phyloP scores from a whole-genome alignment of 441 rosid species.

The Mallotus japonicus region DNA sequence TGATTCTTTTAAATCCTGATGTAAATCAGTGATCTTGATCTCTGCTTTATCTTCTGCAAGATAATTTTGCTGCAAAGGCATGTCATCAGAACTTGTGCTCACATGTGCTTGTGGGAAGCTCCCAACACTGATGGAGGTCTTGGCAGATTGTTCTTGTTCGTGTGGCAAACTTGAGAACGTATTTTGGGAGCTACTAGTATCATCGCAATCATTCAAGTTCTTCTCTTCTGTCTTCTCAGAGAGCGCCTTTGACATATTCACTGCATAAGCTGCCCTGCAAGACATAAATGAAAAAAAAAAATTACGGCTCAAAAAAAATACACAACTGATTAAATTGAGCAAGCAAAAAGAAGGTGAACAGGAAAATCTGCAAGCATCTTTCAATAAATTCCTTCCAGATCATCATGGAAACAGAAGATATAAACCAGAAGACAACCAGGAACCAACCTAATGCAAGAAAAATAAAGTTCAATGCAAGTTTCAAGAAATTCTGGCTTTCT shows the following conservation, averaged over 20 bases:
- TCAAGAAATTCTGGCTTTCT: constrained; percentile 91
- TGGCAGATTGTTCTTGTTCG: constrained; percentile 81
- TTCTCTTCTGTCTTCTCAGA: constrained; percentile 80
- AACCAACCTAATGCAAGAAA: constrained; percentile 95
- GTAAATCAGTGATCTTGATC: constrained; percentile 37
- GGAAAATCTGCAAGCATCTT: background rate
- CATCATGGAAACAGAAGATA: background rate
- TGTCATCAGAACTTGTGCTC: constrained; percentile 91
- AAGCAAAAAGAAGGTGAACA: background rate
- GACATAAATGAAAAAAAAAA: background rate
- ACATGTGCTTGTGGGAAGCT: constrained; percentile 91
- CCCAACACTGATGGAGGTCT: constrained; percentile 84
- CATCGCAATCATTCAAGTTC: constrained; percentile 76
- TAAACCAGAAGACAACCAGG: constrained; percentile 26
- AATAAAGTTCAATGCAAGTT: constrained; percentile 92
- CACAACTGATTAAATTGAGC: background rate
- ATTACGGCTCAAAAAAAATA: background rate
- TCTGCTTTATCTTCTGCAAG: constrained; percentile 51
- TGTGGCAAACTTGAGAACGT: constrained; percentile 82
- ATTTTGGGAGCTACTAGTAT: constrained; percentile 76
- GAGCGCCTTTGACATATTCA: constrained; percentile 85
- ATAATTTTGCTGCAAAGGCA: constrained; percentile 43
- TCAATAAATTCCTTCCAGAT: background rate
- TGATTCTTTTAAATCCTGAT: constrained; percentile 51
- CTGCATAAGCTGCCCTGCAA: constrained; percentile 90